phyloP scores from a whole-genome alignment of 2,329 filamentous ascomycete species.

The Trichoderma lentiforme region DNA sequence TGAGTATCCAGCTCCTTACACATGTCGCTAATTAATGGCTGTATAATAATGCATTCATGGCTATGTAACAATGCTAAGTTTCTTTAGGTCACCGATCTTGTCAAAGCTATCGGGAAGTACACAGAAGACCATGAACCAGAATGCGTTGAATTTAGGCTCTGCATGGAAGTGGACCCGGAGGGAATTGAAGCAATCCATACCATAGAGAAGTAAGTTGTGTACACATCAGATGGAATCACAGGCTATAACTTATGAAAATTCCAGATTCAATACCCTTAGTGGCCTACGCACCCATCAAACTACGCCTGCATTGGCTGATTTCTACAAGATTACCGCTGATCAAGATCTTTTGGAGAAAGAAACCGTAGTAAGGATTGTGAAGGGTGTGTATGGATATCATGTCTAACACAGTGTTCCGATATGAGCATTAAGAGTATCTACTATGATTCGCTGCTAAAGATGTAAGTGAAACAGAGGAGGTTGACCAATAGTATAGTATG shows the following conservation, averaged over 20 bases:
- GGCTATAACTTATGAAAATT: too few species aligned
- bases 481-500: too few species aligned
- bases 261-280: too few species aligned
- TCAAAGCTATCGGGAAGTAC: background rate
- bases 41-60: too few species aligned
- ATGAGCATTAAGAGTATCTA: too few species aligned
- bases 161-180: background rate
- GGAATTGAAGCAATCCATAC: background rate
- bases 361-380: background rate
- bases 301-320: too few species aligned
- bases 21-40: too few species aligned
- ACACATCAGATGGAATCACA: too few species aligned
- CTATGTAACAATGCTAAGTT: background rate
- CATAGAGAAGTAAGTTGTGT: background rate
- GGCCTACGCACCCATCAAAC: too few species aligned
- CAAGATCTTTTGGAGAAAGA: background rate
- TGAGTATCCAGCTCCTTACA: background rate
- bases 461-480: too few species aligned
- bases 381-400: background rate
- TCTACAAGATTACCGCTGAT: too few species aligned
- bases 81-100: background rate
- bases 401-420: background rate
- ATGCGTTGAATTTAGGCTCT: background rate
- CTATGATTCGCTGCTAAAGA: too few species aligned
- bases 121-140: background rate